These are phyloP conservation scores for Aschersonia sp. DNA, from an alignment of 2,329 filamentous ascomycete species.

Conservation along the genomic window DNA sequence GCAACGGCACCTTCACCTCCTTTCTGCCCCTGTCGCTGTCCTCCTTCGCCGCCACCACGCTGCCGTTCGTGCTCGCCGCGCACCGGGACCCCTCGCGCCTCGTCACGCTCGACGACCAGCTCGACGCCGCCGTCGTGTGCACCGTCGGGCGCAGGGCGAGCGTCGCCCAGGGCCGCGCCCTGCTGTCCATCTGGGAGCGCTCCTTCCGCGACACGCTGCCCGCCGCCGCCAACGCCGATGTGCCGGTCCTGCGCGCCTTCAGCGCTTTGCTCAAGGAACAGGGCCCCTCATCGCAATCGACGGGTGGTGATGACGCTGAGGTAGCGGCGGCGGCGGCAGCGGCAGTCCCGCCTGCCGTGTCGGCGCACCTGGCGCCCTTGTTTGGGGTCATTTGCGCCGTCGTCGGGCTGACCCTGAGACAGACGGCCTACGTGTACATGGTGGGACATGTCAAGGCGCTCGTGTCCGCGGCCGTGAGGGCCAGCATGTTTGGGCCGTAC, in stretches of 20 bases:
- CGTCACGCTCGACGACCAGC: conserved; percentile 51
- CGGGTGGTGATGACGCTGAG: too few relatives aligned
- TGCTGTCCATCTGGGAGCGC: conserved; percentile 64
- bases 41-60: conserved; percentile 55
- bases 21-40: conserved; percentile 60
- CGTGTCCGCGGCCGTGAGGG: conserved; percentile 61
- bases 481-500: conserved; percentile 67
- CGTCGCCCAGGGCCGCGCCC: conserved; percentile 59
- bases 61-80: conserved; percentile 61
- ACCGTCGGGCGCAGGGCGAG: conserved; percentile 66
- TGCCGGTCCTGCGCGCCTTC: conserved; percentile 19
- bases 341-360: conserved; percentile 22
- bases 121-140: conserved; percentile 65
- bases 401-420: conserved; percentile 43
- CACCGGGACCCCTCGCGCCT: conserved; percentile 40
- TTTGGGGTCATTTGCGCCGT: conserved; percentile 51
- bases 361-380: conserved; percentile 56
- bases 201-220: conserved; percentile 35
- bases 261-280: conserved; percentile 17
- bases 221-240: conserved; percentile 9
- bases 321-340: too few relatives aligned
- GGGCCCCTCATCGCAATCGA: conserved; percentile 2
- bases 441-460: conserved; percentile 64
- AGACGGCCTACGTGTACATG: conserved; percentile 62
- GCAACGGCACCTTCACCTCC: conserved; percentile 33